Evolutionary conservation across 2,329 filamentous ascomycete species (phyloP).

Genomic region (Cladophialophora immunda): DNA sequence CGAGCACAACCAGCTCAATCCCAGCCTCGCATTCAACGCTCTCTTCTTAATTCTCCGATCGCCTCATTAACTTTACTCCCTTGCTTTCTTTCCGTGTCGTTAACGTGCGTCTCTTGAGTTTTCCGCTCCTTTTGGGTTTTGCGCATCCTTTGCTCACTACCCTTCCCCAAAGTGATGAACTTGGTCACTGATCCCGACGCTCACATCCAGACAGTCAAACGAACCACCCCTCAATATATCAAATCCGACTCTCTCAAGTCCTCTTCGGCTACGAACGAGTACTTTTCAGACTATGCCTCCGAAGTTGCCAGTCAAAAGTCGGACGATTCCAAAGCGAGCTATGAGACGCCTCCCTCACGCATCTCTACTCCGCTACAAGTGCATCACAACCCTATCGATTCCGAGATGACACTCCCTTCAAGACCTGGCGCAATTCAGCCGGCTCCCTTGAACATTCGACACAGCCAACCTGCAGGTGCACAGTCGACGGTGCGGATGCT

Average conservation of each 20-base stretch:
- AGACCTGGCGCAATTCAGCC: constrained; percentile 35
- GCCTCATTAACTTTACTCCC: constrained; percentile 22
- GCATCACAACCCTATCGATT: constrained; percentile 31
- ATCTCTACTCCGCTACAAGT: constrained; percentile 38
- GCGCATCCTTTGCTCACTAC: constrained; percentile 30
- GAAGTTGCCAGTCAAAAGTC: constrained; percentile 49
- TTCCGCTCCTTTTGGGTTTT: constrained; percentile 30
- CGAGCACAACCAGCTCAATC: constrained; percentile 25
- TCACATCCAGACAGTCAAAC: constrained; percentile 48
- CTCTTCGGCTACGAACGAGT: constrained; percentile 59
- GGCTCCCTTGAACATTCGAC: constrained; percentile 36
- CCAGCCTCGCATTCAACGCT: constrained; percentile 36
- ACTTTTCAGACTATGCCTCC: constrained; percentile 54
- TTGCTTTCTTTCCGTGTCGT: constrained; percentile 26
- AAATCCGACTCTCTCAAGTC: constrained; percentile 56
- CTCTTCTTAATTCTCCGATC: constrained; percentile 31
- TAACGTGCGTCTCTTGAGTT: constrained; percentile 36
- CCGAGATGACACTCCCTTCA: constrained; percentile 41
- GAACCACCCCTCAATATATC: constrained; percentile 56
- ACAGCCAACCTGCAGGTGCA: constrained; percentile 37
- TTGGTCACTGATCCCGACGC: constrained; percentile 38
- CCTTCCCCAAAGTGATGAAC: constrained; percentile 44
- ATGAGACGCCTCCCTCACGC: constrained; percentile 55
- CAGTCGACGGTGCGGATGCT: constrained; percentile 43
- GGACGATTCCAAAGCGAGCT: constrained; percentile 49